Percentiles rank a stretch among this genome's conserved stretches.
These are phyloP conservation scores for Microdochium trichocladiopsis DNA, from an alignment of 2,329 filamentous ascomycete genomes.

Conservation along the genomic window DNA sequence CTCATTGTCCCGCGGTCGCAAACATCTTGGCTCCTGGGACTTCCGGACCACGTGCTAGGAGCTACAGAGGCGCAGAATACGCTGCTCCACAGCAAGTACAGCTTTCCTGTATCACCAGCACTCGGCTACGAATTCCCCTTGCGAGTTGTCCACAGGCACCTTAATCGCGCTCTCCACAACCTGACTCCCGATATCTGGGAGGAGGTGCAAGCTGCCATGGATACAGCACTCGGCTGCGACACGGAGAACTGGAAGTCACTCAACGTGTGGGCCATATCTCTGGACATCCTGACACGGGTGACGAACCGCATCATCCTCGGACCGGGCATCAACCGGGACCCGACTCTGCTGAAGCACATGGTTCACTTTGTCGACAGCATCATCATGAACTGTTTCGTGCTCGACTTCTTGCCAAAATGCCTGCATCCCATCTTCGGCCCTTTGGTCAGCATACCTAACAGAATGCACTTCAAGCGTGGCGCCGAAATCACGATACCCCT, in stretches of 20 bases:
- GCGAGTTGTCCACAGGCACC: slow-evolving; percentile 33
- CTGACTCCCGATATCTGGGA: slow-evolving; percentile 33
- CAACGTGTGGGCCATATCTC: slow-evolving; percentile 37
- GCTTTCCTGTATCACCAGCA: slow-evolving; percentile 30
- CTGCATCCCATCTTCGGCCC: slow-evolving; percentile 42
- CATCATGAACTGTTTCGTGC: slow-evolving; percentile 33
- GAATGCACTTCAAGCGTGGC: slow-evolving; percentile 36
- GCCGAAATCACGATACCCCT: slow-evolving; percentile 34
- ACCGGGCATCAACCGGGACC: slow-evolving; percentile 28
- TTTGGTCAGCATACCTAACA: slow-evolving; percentile 35
- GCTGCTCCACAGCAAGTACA: slow-evolving; percentile 29
- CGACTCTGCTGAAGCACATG: slow-evolving; percentile 37
- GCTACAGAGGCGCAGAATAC: slow-evolving; percentile 31
- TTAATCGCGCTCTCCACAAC: slow-evolving; percentile 29
- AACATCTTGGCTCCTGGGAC: slow-evolving; percentile 37
- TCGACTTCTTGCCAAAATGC: slow-evolving; percentile 37
- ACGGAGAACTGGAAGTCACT: slow-evolving; percentile 27
- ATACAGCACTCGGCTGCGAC: slow-evolving; percentile 24
- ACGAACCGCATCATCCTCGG: slow-evolving; percentile 37
- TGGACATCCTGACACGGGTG: slow-evolving; percentile 31
- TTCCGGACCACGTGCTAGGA: slow-evolving; percentile 35
- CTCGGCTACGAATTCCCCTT: slow-evolving; percentile 29
- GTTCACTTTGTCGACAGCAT: slow-evolving; percentile 42
- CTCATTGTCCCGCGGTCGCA: slow-evolving; percentile 35
- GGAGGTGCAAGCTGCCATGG: slow-evolving; percentile 28